These are phyloP conservation scores for Saccharomyces hybrid DNA, from an alignment of 1,139 yeast genomes.

Conservation along the genomic window DNA sequence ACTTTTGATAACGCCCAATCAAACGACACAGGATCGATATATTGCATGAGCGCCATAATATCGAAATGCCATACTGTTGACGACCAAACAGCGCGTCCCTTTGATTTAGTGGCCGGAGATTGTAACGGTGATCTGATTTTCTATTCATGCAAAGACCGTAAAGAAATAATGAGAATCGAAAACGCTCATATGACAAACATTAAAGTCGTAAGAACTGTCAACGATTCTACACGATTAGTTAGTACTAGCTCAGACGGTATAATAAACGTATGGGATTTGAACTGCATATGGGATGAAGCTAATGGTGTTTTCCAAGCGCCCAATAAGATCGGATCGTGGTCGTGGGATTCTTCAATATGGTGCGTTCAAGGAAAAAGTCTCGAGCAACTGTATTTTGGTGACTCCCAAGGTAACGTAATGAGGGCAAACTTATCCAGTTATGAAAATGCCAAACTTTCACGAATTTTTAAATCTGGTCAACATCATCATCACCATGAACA, in stretches of 20 bases:
- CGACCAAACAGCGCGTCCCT: constrained; percentile 5
- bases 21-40: constrained; percentile 47
- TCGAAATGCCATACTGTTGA: constrained; percentile 12
- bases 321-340: constrained; percentile 35
- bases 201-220: constrained; percentile 50
- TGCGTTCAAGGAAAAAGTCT: constrained; percentile 43
- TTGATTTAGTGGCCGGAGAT: constrained; percentile 46
- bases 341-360: constrained; percentile 59
- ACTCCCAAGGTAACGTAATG: constrained; percentile 59
- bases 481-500: neutral
- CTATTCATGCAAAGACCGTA: constrained; percentile 27
- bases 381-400: constrained; percentile 68
- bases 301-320: constrained; percentile 16
- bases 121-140: constrained; percentile 31
- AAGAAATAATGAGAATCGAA: constrained; percentile 41
- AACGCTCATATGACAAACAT: constrained; percentile 80
- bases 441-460: constrained; percentile 1
- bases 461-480: neutral
- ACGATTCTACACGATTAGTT: constrained; percentile 46
- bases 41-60: constrained; percentile 46
- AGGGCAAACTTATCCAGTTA: constrained; percentile 8
- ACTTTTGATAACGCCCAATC: constrained; percentile 25
- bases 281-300: constrained; percentile 25
- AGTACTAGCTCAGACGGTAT: constrained; percentile 82
- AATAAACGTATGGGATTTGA: constrained; percentile 72